Evolutionary conservation across 148 eudicot genomes (phyloP), one percentile per base, ranked within the genome.

Genomic region (Rheum nobile): DNA sequence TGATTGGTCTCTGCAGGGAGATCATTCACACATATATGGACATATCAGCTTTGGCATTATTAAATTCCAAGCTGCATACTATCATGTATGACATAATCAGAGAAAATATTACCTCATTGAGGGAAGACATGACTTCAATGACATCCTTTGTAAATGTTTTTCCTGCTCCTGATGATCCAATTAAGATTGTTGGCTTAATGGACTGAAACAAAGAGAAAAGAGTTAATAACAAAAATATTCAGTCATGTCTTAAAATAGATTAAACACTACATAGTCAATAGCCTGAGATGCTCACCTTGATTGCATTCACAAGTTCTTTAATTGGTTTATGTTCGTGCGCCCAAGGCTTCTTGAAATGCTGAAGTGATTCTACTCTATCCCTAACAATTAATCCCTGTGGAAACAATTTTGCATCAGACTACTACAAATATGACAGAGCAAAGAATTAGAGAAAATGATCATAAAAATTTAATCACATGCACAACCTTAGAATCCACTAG

Each of bases 271-370:
- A 24, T 31, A 65, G 14, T 32, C 39, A 70, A 43, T 21, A 70
- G 42, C 14, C 41, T 6, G 34, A 71, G 4, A 71, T 5, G 6
- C 11, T 14, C 59, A 95, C 99, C 92, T 92, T 88, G 43, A 95
- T 88, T 79, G 97, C 96, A 74, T 90, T 86, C 42, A 89, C 77
- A 71, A 96, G 89, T 72, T 84, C 86, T 55, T 42, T 79, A 13
- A 89, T 86, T 74, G 96, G 96, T 82, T 90, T 90, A 55, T 90
- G 97, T 24, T 90, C 91, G 72, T 95, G 99, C 67, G 97, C 97
- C 99, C 99, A 96, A 2, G 99, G 99, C 79, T 84, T 87, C 87
- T 96, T 92, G 73, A 90, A 92, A 79, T 88, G 96, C 67, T 96
- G 99, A 59, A 96, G 88, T 16, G 96, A 83, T 28, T 89, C 92